These are phyloP conservation scores for Penicillium bialowiezense DNA, from an alignment of 495 filamentous ascomycete genomes.

Conservation along the genomic window DNA sequence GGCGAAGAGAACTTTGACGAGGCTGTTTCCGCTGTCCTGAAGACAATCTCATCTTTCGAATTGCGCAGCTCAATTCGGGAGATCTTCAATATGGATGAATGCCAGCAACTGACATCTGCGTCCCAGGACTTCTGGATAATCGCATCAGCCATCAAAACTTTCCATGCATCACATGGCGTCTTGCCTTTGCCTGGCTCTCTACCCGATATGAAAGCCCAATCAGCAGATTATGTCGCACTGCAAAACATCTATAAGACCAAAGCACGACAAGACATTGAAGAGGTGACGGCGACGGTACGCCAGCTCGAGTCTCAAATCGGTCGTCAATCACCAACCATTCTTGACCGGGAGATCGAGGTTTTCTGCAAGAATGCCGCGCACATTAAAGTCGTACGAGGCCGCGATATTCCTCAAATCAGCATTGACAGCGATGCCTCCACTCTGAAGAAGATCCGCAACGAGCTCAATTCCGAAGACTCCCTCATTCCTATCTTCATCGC, in stretches of 20 bases:
- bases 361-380: conserved; percentile 97
- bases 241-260: conserved; percentile 95
- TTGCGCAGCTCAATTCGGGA: conserved; percentile 67
- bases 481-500: conserved; percentile 78
- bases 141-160: conserved; percentile 72
- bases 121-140: conserved; percentile 82
- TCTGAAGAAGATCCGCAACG: conserved; percentile 30
- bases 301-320: conserved; percentile 54
- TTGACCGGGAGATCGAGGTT: conserved; percentile 76
- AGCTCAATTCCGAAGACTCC: conserved; percentile 48
- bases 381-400: conserved; percentile 78
- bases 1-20: conserved; percentile 98
- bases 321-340: conserved; percentile 45
- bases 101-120: conserved; percentile 41
- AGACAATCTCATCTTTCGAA: conserved; percentile 66
- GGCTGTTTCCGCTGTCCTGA: conserved; percentile 81
- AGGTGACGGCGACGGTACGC: conserved; percentile 71
- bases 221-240: conserved; percentile 83
- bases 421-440: conserved; percentile 29
- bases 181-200: conserved; percentile 84
- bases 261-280: conserved; percentile 72
- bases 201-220: conserved; percentile 98
- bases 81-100: conserved; percentile 69
- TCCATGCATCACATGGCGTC: conserved; percentile 65
- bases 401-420: conserved; percentile 46